Conservation (phyloP, 2,329 filamentous ascomycete genomes). For the Hypomyces rosellus region DNA sequence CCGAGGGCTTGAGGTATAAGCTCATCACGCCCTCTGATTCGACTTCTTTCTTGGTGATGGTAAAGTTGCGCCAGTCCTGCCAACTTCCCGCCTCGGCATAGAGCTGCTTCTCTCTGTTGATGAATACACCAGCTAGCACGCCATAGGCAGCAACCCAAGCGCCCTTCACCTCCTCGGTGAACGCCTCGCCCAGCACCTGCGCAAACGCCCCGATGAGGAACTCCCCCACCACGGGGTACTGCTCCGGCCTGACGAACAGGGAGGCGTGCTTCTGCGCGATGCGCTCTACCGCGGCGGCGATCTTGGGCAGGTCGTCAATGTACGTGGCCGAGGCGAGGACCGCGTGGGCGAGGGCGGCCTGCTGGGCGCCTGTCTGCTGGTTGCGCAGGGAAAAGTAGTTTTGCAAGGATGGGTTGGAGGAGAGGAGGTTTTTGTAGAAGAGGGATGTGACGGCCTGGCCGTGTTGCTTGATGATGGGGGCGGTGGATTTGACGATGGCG, state of each 20-base stretch:
- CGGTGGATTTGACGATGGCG: conserved; percentile 68
- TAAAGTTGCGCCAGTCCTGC: conserved; percentile 45
- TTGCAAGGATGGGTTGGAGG: conserved; percentile 56
- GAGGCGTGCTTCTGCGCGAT: conserved; percentile 73
- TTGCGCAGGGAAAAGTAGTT: conserved; percentile 66
- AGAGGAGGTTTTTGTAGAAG: conserved; percentile 66
- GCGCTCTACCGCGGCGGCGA: conserved; percentile 53
- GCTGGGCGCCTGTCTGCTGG: conserved; percentile 62
- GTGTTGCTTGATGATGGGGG: conserved; percentile 62
- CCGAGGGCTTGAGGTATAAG: conserved; percentile 61
- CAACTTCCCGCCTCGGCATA: conserved; percentile 46
- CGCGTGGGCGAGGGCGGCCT: conserved; percentile 59
- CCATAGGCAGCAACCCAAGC: conserved; percentile 69
- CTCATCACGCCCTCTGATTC: conserved; percentile 58
- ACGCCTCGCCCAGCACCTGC: conserved; percentile 57
- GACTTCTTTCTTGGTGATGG: conserved; percentile 52
- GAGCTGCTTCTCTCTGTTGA: conserved; percentile 54
- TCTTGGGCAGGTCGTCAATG: conserved; percentile 60
- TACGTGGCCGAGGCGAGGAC: conserved; percentile 66
- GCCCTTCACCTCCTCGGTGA: conserved; percentile 59
- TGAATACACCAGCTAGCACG: conserved; percentile 65
- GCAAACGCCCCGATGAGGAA: conserved; percentile 63
- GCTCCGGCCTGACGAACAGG: conserved; percentile 59
- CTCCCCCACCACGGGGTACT: conserved; percentile 65
- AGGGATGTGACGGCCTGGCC: conserved; percentile 60